Conservation (phyloP, 306 rosid genomes). For the Quercus gilva region DNA sequence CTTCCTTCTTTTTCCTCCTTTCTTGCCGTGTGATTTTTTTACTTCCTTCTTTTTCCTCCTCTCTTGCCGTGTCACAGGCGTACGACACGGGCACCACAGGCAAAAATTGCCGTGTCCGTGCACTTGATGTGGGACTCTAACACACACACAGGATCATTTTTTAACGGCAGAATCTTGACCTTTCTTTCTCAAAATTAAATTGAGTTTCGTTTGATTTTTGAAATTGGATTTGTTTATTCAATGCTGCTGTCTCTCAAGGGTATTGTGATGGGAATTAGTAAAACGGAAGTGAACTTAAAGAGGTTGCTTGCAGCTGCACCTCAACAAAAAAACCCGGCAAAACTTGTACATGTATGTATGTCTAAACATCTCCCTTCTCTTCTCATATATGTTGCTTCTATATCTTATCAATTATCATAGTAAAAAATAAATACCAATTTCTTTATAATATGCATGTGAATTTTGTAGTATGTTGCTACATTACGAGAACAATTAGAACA, state of each 20-base stretch:
- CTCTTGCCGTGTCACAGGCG: no score
- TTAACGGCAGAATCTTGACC: no score
- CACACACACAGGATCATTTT: no score
- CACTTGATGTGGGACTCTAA: no score
- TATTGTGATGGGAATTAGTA: slow-evolving; percentile 63
- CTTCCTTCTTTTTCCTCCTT: no score
- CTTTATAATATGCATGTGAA: slow-evolving; percentile 4
- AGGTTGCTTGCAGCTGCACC: slow-evolving; percentile 87
- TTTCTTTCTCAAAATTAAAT: background rate
- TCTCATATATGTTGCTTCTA: slow-evolving; percentile 8
- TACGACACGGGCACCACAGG: no score
- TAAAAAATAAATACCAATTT: slow-evolving; percentile 2
- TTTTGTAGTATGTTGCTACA: slow-evolving; percentile 79
- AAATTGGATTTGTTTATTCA: background rate
- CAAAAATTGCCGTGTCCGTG: no score
- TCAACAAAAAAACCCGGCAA: slow-evolving; percentile 79
- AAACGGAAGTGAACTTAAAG: slow-evolving; percentile 81
- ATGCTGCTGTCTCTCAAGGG: slow-evolving; percentile 21
- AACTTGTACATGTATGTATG: slow-evolving; percentile 79
- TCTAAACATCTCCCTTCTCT: slow-evolving; percentile 12
- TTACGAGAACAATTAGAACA: slow-evolving; percentile 83
- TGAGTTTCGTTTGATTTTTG: background rate
- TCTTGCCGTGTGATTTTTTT: no score
- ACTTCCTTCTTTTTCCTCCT: no score
- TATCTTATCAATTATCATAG: background rate